These are phyloP conservation scores for Phytophthora idaei DNA, from an alignment of 352 stramenopile genomes.

Conservation along the genomic window DNA sequence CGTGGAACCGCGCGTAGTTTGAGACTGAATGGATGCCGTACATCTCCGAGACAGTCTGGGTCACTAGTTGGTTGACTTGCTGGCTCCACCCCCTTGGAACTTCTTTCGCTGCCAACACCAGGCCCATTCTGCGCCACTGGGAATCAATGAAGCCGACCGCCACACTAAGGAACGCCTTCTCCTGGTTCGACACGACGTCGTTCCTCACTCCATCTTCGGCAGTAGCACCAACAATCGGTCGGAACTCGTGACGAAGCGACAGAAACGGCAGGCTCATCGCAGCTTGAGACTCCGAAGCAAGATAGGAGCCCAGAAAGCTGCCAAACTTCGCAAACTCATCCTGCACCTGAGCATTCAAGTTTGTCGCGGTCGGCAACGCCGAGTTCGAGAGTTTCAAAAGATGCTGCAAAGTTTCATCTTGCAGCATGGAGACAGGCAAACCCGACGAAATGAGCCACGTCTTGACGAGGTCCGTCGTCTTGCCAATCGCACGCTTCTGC, in stretches of 20 bases:
- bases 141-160: conserved; percentile 38
- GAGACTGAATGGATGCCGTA: conserved; percentile 23
- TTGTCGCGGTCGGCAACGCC: conserved; percentile 8
- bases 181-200: conserved; percentile 6
- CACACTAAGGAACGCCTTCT: conserved; percentile 28
- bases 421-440: conserved; percentile 18
- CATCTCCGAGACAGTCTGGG: conserved; percentile 18
- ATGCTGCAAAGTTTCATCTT: conserved; percentile 25
- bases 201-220: conserved; percentile 10
- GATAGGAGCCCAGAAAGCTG: conserved; percentile 23
- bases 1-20: conserved; percentile 27
- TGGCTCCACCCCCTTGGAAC: conserved; percentile 24
- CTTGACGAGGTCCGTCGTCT: conserved; percentile 26
- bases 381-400: conserved; percentile 23
- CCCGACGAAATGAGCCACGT: conserved; percentile 42
- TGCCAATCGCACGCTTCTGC: conserved; percentile 13
- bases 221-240: conserved; percentile 3
- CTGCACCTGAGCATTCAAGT: conserved; percentile 22
- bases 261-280: conserved; percentile 33
- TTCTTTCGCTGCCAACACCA: conserved; percentile 30
- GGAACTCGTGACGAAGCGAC: conserved; percentile 27
- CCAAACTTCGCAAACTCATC: conserved; percentile 37
- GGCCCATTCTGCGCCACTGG: conserved; percentile 35
- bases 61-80: conserved; percentile 26
- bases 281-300: conserved; percentile 24